Conservation (phyloP, 2,329 filamentous ascomycete genomes). For the Alternaria incomplexa region DNA sequence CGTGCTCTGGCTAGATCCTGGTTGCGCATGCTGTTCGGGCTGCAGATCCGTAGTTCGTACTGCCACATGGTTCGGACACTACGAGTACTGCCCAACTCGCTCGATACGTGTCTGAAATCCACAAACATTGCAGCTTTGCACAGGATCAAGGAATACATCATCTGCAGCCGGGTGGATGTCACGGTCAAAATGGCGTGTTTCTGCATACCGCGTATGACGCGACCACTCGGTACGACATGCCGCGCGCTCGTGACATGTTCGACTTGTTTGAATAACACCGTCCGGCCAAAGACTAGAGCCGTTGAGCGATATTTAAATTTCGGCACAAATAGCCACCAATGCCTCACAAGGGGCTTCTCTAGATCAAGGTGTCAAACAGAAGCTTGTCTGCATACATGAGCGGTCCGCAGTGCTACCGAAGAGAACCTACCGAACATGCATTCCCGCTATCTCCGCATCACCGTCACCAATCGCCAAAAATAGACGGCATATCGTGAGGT, state of each 20-base stretch:
- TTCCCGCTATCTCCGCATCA: background rate
- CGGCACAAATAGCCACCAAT: conserved; percentile 1
- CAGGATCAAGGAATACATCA: background rate
- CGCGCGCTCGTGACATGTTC: background rate
- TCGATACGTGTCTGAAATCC: background rate
- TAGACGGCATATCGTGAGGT: background rate
- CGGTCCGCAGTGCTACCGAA: background rate
- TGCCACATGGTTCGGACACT: background rate
- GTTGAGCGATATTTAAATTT: background rate
- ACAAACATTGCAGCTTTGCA: background rate
- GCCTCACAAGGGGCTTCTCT: background rate
- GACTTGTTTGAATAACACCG: background rate
- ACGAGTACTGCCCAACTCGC: background rate
- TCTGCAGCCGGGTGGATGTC: background rate
- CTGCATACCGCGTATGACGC: background rate
- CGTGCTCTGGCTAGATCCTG: background rate
- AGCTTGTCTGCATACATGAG: background rate
- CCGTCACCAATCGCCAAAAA: background rate
- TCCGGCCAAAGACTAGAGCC: background rate
- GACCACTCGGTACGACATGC: background rate
- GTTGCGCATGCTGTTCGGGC: background rate
- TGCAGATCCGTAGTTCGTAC: background rate
- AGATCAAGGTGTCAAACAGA: background rate
- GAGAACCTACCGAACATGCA: background rate
- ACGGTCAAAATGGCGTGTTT: background rate